Conservation (phyloP, 2,329 filamentous ascomycete species). For the Aspergillus hiratsukae region DNA sequence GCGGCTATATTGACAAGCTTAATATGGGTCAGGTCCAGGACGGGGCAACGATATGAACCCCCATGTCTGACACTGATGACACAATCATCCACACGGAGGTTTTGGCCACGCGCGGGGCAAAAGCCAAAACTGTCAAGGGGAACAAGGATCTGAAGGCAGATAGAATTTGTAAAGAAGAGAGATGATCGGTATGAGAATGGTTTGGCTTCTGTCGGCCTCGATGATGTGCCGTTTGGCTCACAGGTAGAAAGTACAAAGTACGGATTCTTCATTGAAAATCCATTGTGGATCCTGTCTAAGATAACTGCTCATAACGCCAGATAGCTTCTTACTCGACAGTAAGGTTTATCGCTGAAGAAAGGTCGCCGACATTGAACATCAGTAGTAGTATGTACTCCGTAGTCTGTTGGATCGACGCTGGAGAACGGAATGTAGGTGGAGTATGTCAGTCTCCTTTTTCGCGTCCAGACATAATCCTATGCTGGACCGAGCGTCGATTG, state of each 20-base stretch:
- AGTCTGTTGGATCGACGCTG: neutral
- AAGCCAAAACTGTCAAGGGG: neutral
- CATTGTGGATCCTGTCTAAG: neutral
- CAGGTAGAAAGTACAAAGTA: neutral
- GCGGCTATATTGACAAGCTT: neutral
- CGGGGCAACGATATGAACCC: neutral
- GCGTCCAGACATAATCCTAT: neutral
- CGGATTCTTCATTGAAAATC: neutral
- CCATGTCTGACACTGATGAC: slow-evolving; percentile 1
- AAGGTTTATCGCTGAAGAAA: neutral
- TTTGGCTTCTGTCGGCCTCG: neutral
- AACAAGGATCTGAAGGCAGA: neutral
- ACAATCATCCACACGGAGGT: slow-evolving; percentile 1
- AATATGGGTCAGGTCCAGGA: neutral
- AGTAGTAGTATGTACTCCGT: slow-evolving; percentile 11
- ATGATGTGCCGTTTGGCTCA: neutral
- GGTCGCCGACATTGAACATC: neutral
- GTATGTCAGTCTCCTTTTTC: neutral
- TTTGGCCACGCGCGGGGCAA: slow-evolving; percentile 1
- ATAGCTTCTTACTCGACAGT: neutral
- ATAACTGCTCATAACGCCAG: neutral
- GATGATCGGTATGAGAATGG: neutral
- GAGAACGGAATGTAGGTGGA: neutral
- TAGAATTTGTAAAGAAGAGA: neutral
- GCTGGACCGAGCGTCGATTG: neutral